Percentiles rank a stretch among this genome's conserved stretches.
Conservation (phyloP, 1,284 basidiomycete genomes). For the Rhodotorula sp. region DNA sequence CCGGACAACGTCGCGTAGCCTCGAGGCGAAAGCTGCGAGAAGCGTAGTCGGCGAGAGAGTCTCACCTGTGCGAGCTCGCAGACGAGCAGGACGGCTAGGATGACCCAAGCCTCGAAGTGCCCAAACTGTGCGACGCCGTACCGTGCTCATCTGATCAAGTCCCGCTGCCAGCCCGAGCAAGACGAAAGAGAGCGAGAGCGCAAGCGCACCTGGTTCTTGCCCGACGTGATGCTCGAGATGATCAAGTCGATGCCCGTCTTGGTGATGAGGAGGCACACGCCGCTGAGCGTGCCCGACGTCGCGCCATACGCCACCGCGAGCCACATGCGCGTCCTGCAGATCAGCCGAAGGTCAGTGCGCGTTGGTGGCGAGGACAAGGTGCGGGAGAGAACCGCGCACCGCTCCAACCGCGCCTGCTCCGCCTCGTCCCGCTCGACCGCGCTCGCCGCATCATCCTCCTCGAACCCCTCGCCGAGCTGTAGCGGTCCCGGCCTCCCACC, state of each 20-base stretch:
- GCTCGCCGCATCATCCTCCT: not conserved
- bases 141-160: too few relatives aligned
- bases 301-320: slow-evolving; percentile 86
- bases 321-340: slow-evolving; percentile 60
- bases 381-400: not conserved
- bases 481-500: not conserved
- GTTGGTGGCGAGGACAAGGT: too few relatives aligned
- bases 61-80: slow-evolving; percentile 70
- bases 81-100: slow-evolving; percentile 67
- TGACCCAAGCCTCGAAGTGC: slow-evolving; percentile 64
- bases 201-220: slow-evolving; percentile 74
- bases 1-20: too few relatives aligned
- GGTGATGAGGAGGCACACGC: slow-evolving; percentile 89
- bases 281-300: slow-evolving; percentile 85
- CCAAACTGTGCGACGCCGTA: slow-evolving; percentile 27
- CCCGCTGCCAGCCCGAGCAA: not conserved
- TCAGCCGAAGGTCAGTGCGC: not conserved
- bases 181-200: not conserved
- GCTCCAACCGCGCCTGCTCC: not conserved
- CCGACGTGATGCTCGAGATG: slow-evolving; percentile 66
- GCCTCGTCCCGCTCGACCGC: not conserved
- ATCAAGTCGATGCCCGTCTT: slow-evolving; percentile 92
- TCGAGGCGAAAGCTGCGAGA: slow-evolving; percentile 39
- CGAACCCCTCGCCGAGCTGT: not conserved
- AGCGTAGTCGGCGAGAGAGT: not conserved